Base-by-base conservation (phyloP, 1,139 yeast genomes). In the Candida sojae region DNA sequence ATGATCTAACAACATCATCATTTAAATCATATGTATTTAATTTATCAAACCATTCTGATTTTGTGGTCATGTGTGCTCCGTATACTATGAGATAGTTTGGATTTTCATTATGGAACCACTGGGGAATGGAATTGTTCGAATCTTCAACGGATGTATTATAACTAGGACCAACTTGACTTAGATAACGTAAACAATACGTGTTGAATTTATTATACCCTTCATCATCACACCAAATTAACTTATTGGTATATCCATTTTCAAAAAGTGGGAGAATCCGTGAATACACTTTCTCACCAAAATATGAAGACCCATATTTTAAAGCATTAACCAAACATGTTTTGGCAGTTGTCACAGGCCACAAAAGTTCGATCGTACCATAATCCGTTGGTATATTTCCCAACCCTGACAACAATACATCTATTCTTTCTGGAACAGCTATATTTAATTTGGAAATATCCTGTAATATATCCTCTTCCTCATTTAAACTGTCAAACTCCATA, bases 241-340 rank as follows among this genome's bases (percentile, higher is more conserved):
- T 38, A 10, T 28, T 23, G 4, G 45, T 29, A 38, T 46, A 46
- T 21, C 47, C 47, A 21, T 47, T 38, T 2, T 36, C 45, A 13
- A 47, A 47, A 12, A 8, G 25, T 4, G 50, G 50, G 28, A 47
- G 33, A 23, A 33, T 25, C 12, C 44, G 28, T 10, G 48, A 44
- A 28, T 45, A 44, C 4, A 47, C 45, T 36, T 47, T 42, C 30
- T 47, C 50, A 10, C 40, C 45, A 42, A 47, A 47, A 31, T 40
- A 47, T n/a, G 42, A 41, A 10, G 45, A 42, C 5, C 50, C 50
- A 37, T 47, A 47, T 30, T 47, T 32, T 25, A 47, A 41, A 2
- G 50, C 48, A 47, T 47, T 44, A 6, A 45, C 48, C 13, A 47
- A 38, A 33, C 47, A 38, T 1, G 50, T 47, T 25, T 38, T 41